These are phyloP conservation scores for Penicillium simplicissimum DNA, from an alignment of 495 filamentous ascomycete genomes.

Conservation along the genomic window DNA sequence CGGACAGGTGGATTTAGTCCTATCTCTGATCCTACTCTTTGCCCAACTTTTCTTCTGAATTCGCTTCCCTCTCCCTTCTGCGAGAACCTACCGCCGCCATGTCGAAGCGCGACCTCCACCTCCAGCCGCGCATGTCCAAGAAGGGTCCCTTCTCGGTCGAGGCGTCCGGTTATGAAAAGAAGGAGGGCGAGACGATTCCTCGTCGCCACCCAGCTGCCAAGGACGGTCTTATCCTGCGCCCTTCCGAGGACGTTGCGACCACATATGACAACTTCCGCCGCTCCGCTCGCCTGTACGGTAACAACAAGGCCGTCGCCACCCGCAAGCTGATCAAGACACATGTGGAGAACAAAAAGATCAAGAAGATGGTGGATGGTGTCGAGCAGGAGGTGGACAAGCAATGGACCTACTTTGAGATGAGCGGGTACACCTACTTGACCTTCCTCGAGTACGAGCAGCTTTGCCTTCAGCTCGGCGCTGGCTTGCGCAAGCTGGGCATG, in stretches of 20 bases:
- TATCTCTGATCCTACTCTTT: neutral
- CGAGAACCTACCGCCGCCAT: conserved; percentile 26
- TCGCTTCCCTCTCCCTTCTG: conserved; percentile 12
- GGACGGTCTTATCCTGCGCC: conserved; percentile 65
- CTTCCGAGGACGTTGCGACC: conserved; percentile 74
- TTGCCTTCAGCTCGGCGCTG: conserved; percentile 70
- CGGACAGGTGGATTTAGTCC: neutral
- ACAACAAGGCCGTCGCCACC: conserved; percentile 80
- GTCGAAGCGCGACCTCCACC: conserved; percentile 51
- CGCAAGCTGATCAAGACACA: conserved; percentile 83
- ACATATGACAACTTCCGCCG: conserved; percentile 82
- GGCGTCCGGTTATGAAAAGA: conserved; percentile 66
- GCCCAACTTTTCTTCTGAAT: neutral
- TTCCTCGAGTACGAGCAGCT: conserved; percentile 87
- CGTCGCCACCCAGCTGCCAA: conserved; percentile 74
- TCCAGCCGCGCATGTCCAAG: conserved; percentile 63
- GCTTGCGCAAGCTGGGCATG: conserved; percentile 79
- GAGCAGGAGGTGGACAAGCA: conserved; percentile 90
- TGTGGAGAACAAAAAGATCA: conserved; percentile 92
- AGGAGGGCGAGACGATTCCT: conserved; percentile 88
- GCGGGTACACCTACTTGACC: conserved; percentile 79
- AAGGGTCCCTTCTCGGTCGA: conserved; percentile 75
- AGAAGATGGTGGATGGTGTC: conserved; percentile 91
- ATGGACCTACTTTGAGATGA: conserved; percentile 95
- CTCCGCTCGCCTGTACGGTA: conserved; percentile 80